phyloP scores from a whole-genome alignment of 2,329 filamentous ascomycete species.

The Epicoccum sorghinum region DNA sequence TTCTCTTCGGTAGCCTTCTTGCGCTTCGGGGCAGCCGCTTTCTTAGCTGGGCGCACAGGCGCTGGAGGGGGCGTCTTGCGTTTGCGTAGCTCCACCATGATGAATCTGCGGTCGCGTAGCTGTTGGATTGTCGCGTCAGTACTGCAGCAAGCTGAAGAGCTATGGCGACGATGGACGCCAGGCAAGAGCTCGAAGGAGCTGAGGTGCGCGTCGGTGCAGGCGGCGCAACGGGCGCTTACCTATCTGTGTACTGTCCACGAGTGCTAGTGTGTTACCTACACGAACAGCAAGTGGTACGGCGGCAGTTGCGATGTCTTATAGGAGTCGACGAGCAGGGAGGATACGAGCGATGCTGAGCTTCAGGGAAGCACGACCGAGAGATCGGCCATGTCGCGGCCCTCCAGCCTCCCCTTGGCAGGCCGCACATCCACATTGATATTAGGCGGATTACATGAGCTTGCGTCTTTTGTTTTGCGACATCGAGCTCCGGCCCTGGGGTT shows the following conservation, averaged over 20 bases:
- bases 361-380: neutral
- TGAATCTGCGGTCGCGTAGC: constrained; percentile 32
- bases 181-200: constrained; percentile 12
- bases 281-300: neutral
- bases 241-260: constrained; percentile 6
- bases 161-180: neutral
- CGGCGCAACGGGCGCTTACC: constrained; percentile 14
- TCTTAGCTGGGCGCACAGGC: constrained; percentile 55
- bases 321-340: constrained; percentile 2
- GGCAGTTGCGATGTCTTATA: constrained; percentile 3
- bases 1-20: constrained; percentile 38
- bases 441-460: constrained; percentile 43
- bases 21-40: constrained; percentile 52
- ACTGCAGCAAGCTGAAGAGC: constrained; percentile 25
- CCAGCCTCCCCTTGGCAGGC: constrained; percentile 36
- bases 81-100: constrained; percentile 67
- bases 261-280: constrained; percentile 7
- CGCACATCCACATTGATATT: constrained; percentile 39
- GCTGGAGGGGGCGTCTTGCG: constrained; percentile 63
- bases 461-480: constrained; percentile 28
- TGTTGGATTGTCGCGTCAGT: constrained; percentile 27
- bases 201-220: constrained; percentile 5
- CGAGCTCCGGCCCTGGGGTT: constrained; percentile 26
- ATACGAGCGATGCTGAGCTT: constrained; percentile 4
- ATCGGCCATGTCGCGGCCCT: constrained; percentile 1